Evolutionary conservation across 1,139 yeast genomes (phyloP).

Genomic region (Kodamaea anthophila): DNA sequence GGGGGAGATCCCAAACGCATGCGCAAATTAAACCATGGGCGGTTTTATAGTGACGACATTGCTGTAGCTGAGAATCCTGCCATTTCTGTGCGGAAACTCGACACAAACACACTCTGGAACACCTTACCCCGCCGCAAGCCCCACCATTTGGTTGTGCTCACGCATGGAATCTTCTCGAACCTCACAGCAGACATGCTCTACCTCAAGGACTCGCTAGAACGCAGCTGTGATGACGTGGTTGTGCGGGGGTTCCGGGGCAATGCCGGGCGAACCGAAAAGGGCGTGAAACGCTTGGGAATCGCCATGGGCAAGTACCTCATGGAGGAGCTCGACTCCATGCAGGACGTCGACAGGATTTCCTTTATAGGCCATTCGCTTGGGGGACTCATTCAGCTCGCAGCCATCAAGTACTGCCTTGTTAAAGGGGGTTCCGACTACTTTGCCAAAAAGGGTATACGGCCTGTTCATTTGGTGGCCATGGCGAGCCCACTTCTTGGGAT

Average conservation of each 20-base stretch:
- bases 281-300: constrained; percentile 17
- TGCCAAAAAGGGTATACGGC: constrained; percentile 11
- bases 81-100: constrained; percentile 11
- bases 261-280: constrained; percentile 22
- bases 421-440: constrained; percentile 16
- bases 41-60: constrained; percentile 5
- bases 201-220: constrained; percentile 16
- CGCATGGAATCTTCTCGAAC: constrained; percentile 22
- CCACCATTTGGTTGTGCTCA: constrained; percentile 17
- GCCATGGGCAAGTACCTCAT: constrained; percentile 14
- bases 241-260: constrained; percentile 20
- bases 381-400: constrained; percentile 21
- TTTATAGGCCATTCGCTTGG: constrained; percentile 24
- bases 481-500: constrained; percentile 23
- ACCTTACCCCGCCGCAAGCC: constrained; percentile 11
- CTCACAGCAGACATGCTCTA: constrained; percentile 23
- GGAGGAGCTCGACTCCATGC: constrained; percentile 11
- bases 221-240: constrained; percentile 14
- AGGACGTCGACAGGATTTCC: constrained; percentile 13
- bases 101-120: constrained; percentile 18
- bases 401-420: constrained; percentile 17
- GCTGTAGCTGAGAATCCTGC: constrained; percentile 10
- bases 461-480: constrained; percentile 18
- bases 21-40: constrained; percentile 28
- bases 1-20: constrained; percentile 26